These are phyloP conservation scores for Candolleomyces efflorescens DNA, from an alignment of 768 basidiomycete genomes.

Conservation along the genomic window DNA sequence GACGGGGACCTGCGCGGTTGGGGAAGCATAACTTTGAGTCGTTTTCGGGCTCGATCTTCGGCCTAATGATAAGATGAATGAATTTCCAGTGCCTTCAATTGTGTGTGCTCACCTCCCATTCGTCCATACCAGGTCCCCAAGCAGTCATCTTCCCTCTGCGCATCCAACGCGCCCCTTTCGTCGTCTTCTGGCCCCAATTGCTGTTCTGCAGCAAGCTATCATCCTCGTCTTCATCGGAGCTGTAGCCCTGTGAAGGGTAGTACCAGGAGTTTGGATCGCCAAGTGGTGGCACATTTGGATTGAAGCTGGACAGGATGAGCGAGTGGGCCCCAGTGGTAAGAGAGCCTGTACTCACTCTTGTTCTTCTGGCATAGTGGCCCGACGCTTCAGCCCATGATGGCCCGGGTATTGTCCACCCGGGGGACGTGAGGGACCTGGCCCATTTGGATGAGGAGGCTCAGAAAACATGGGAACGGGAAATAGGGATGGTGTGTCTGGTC, in stretches of 20 bases:
- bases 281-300: slow-evolving; percentile 35
- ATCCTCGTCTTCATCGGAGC: slow-evolving; percentile 57
- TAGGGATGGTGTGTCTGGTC: neutral
- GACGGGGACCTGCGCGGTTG: slow-evolving; percentile 61
- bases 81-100: slow-evolving; percentile 3
- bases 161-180: slow-evolving; percentile 76
- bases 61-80: slow-evolving; percentile 38
- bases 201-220: slow-evolving; percentile 38
- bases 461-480: slow-evolving; percentile 1
- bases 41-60: slow-evolving; percentile 81
- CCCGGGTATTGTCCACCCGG: neutral
- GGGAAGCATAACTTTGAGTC: slow-evolving; percentile 65
- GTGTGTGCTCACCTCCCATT: slow-evolving; percentile 67
- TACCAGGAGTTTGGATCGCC: slow-evolving; percentile 81
- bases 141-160: slow-evolving; percentile 76
- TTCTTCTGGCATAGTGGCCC: slow-evolving; percentile 20
- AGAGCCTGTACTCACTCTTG: slow-evolving; percentile 23
- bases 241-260: slow-evolving; percentile 75
- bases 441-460: slow-evolving; percentile 2
- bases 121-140: slow-evolving; percentile 82
- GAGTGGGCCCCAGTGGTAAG: neutral
- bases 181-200: slow-evolving; percentile 83
- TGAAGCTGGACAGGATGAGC: slow-evolving; percentile 3
- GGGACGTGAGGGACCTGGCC: neutral
- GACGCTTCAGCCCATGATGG: slow-evolving; percentile 16